Evolutionary conservation across 768 basidiomycete species (phyloP), one percentile per base, ranked within the genome.

Genomic region (Tulasnella sp.): DNA sequence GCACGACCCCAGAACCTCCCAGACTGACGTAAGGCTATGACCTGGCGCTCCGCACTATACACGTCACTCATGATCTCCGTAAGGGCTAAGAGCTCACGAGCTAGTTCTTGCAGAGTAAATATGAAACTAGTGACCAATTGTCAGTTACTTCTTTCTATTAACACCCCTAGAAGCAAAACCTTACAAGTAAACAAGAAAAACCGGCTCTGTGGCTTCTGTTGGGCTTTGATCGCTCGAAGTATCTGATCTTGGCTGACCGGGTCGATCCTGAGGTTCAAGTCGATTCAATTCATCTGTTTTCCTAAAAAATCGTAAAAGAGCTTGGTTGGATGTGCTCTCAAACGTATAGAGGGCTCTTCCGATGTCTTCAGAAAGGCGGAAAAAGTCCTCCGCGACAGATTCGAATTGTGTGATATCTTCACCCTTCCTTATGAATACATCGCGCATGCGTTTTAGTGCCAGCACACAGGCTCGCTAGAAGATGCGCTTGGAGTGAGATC

Each of bases 91-190:
- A 93, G 65, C 64, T 98, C 93, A 53, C 75, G 71, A 6, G 87
- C 76, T 62, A 96, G 96, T 62, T 98, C 95, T 65, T 99, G 90
- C 37, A 96, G 64, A 0, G 90, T 93, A 66, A 96, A 99, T 57
- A 95, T 83, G 66, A 93, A 96, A 69, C 91, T 95, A 56, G 12
- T 28, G n/a, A 56, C 4, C 31, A 29, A 20, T 13, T 28, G 25
- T 34, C 33, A 2, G 0, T 15, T 4, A 15, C 32, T 16, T 1
- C 25, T 12, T 19, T 32, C 19, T 28, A 39, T 24, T 7, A 3
- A 4, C 22, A 37, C 19, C 16, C 13, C 47, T 39, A 28, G 15
- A 5, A 33, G 25, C 20, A 13, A 13, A 39, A n/a, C 71, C 88
- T 63, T 55, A 92, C 91, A 91, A 93, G 61, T 92, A 93, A 0